Evolutionary conservation across 257 asterid species (phyloP), one percentile per base, ranked within the genome.

Genomic region (Solanum arcanum): DNA sequence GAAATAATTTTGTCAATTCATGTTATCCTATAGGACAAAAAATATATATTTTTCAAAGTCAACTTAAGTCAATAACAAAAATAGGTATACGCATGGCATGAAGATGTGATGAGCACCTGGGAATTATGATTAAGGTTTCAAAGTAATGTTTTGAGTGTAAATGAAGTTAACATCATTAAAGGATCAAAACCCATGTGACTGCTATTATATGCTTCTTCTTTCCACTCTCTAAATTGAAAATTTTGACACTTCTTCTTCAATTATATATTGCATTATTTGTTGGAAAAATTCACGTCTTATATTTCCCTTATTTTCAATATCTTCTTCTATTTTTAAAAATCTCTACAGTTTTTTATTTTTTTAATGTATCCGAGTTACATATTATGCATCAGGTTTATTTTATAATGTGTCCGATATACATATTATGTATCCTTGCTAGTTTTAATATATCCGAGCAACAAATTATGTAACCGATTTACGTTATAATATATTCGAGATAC

Each of bases 121-220:
- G 69, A 80, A 80, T 80, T 80, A 80, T 80, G 44, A 80, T 80
- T 29, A 87, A 77, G 64, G 89, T n/a, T 85, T 64, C 85, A 15
- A 46, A 49, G 86, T 88, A 83, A 86, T 49, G 41, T 72, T 41
- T 86, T 86, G 94, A 84, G 92, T 92, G 90, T 86, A 42, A 86
- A 89, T 37, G 93, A 93, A 91, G 95, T 91, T 52, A 92, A 80
- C 88, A 93, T 93, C 91, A 94, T 92, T 91, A 87, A 47, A 80
- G 85, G 23, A 89, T 82, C 82, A 59, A 73, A 69, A 64, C 87
- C 87, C 94, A 93, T 90, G 94, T 92, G 92, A 83, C 83, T 87
- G 88, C 66, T 80, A 91, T 91, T 68, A 91, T 60, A 90, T 87
- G 84, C 68, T 80, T 80, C 68, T 80, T 80, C 85, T 80, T 80